These are phyloP conservation scores for Solanum appendiculatum DNA, from an alignment of 257 asterid species.

Conservation along the genomic window DNA sequence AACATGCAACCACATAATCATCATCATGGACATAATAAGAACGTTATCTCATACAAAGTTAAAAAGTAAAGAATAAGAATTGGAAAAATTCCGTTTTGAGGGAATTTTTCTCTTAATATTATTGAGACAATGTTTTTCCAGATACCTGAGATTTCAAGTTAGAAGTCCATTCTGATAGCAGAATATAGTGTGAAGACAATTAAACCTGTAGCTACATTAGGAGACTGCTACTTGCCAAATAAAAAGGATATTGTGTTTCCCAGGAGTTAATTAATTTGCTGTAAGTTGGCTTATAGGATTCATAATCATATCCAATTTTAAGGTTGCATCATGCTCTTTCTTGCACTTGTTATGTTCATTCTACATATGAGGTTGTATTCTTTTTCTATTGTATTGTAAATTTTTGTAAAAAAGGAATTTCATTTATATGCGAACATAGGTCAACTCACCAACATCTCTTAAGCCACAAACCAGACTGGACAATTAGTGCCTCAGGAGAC, in stretches of 20 bases:
- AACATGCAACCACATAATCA: background rate
- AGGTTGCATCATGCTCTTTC: background rate
- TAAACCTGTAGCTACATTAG: background rate
- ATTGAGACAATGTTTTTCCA: background rate
- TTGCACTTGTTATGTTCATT: background rate
- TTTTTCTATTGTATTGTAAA: too few species aligned
- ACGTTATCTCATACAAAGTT: background rate
- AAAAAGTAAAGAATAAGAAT: background rate
- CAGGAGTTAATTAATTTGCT: background rate
- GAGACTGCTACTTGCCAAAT: background rate
- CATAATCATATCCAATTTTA: background rate
- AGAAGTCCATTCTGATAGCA: background rate
- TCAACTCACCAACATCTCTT: background rate
- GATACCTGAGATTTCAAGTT: background rate
- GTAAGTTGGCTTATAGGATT: background rate
- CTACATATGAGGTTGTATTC: background rate
- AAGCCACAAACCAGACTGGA: background rate
- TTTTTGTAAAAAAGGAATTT: too few species aligned
- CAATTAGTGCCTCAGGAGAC: background rate
- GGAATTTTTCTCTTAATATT: background rate
- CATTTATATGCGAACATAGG: background rate
- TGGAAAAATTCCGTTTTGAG: background rate
- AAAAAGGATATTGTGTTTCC: background rate
- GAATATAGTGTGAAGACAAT: background rate
- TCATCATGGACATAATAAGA: background rate